Conservation (phyloP, 371 early-diverging fungal species). For the Syncephalis fuscata region DNA sequence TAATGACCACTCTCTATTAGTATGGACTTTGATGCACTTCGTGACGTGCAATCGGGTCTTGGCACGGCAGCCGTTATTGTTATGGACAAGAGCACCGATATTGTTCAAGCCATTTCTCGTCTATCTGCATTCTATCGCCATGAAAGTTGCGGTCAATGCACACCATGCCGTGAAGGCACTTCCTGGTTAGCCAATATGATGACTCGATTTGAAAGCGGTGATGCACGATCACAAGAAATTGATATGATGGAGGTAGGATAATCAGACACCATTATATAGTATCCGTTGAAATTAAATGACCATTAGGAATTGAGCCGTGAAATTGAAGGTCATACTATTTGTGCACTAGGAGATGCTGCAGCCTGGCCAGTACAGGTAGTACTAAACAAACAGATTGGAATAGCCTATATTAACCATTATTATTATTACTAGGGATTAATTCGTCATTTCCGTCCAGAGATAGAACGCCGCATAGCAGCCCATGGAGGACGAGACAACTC, state of each 20-base stretch:
- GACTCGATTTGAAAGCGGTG: conserved; percentile 83
- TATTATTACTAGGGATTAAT: conserved; percentile 38
- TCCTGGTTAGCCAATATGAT: conserved; percentile 92
- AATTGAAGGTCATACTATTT: conserved; percentile 97
- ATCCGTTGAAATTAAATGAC: too few relatives aligned
- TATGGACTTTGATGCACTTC: conserved; percentile 96
- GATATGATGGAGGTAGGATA: conserved; percentile 64
- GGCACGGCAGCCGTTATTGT: conserved; percentile 96
- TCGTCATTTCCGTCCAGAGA: conserved; percentile 83
- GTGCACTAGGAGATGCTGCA: conserved; percentile 96
- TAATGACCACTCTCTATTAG: too few relatives aligned
- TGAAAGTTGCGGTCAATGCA: conserved; percentile 97
- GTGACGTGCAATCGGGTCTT: conserved; percentile 83
- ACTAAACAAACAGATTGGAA: too few relatives aligned
- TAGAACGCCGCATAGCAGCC: conserved; percentile 70
- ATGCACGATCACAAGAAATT: conserved; percentile 72
- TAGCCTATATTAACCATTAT: conserved; percentile 20
- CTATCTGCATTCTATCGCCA: conserved; percentile 88
- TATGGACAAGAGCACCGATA: conserved; percentile 93
- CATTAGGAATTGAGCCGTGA: conserved; percentile 72
- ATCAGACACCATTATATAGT: background rate
- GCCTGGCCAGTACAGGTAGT: conserved; percentile 87
- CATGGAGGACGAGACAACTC: conserved; percentile 4
- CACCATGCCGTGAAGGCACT: conserved; percentile 96
- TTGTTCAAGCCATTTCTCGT: conserved; percentile 82